Base-by-base conservation (phyloP, 192 early-diverging fungal genomes). In the Dimargaris cristalligena region DNA sequence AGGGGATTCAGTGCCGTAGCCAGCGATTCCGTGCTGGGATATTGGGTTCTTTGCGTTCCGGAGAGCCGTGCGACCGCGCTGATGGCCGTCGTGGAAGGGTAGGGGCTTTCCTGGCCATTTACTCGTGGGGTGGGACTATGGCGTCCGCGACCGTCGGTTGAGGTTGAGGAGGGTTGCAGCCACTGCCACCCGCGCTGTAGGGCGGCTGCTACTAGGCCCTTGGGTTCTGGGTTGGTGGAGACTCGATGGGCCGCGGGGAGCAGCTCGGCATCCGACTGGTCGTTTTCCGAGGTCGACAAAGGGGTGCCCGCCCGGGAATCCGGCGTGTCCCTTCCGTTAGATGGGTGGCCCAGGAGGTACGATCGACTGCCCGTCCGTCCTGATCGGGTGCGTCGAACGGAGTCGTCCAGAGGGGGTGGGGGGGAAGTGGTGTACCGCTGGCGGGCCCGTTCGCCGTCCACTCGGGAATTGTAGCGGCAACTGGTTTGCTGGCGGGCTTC, bases 241-340 rank as follows among this genome's bases (percentile, higher is more conserved):
- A 16, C 38, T 41, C 25, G 50, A 34, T 33, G 54, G 16, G 31
- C 11, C 9, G 54, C 18, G 26, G 31, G 31, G 14, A 56, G 31
- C 54, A 56, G 23, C 23, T 56, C 54, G 54, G 54, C 4, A 14
- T 56, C 54, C 18, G 54, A 34, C 9, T 20, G 23, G 14, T 56
- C 54, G 11, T 34, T 29, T 14, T 56, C 54, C 26, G 34, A 34
- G 16, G 23, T 20, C 29, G 26, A 56, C 13, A 11, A 13, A 1
- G 54, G 54, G 1, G 54, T 56, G 3, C 23, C 4, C 9, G 31
- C 34, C 30, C 32, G 8, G 29, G 29, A 23, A 13, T 23, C 50
- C 1, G 50, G 16, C 46, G n/a, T 47, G 2, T 47, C 46, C 46
- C 46, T 47, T 25, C 46, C 46, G 46, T 6, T 47, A 47, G 25